Evolutionary conservation across 2,329 filamentous ascomycete genomes (phyloP), one percentile per base, ranked within the genome.

Genomic region (Aureobasidium leucospermi): DNA sequence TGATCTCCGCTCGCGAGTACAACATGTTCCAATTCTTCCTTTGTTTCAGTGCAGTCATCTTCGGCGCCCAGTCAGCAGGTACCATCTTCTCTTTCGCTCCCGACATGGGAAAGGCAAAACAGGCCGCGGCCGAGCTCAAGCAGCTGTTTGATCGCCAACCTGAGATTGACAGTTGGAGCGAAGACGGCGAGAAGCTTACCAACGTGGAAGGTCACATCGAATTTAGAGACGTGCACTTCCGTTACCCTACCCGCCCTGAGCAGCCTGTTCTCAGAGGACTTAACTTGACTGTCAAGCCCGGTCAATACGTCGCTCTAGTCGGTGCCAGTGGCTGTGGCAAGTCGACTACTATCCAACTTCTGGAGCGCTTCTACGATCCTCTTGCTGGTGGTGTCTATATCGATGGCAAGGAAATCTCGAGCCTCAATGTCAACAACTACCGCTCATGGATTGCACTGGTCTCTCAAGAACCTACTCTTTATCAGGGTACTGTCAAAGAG

Each of bases 321-420:
- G 94, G 94, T n/a, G 88, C 93, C 0, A 94, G 88, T 47, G 93
- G 94, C 2, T 96, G 92, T 69, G 94, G 94, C 60, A 97, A 99
- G 78, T 90, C 86, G 52, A 97, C 94, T 0, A 95, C 92, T 0
- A 96, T 97, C 70, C 88, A 90, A 3, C 80, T 97, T 4, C 78
- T 97, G 34, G 93, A 97, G 72, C 88, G 94, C 36, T 97, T 97
- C 77, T 97, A 97, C 70, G 91, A 97, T 67, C 89, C 92, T 0
- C 80, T 94, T 0, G 81, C 84, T 0, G 94, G 94, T 11, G 85
- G 85, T 13, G 80, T 99, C 36, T 89, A 85, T 61, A 80, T 97
- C 16, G 93, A 97, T 68, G 90, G 86, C 59, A 84, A 86, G 63
- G 89, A 96, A 63, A 90, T 97, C 67, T 87, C 85, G 61, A 80